Percentiles rank a stretch among this genome's conserved stretches.
Conservation (phyloP, 2,329 filamentous ascomycete species). For the Elsinoe perseae region DNA sequence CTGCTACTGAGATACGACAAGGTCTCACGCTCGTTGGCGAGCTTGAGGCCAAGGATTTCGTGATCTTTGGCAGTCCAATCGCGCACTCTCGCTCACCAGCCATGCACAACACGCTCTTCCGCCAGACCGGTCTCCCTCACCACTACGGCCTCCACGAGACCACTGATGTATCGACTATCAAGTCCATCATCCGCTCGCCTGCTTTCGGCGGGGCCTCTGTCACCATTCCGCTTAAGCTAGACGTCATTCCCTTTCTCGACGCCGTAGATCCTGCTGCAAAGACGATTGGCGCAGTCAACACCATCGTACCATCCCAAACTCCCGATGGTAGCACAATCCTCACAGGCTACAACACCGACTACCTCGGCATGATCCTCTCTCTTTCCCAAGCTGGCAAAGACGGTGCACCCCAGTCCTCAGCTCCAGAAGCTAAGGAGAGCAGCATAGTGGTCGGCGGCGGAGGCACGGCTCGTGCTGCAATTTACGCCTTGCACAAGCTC, state of each 20-base stretch:
- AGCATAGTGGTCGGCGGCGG: conserved; percentile 85
- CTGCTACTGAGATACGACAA: conserved; percentile 76
- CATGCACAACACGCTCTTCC: conserved; percentile 82
- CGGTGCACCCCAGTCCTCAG: conserved; percentile 23
- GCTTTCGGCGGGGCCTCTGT: conserved; percentile 90
- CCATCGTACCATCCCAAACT: conserved; percentile 58
- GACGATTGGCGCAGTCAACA: conserved; percentile 89
- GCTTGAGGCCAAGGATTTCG: conserved; percentile 68
- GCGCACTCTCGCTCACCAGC: conserved; percentile 74
- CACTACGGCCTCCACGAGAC: conserved; percentile 73
- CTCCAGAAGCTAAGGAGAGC: conserved; percentile 24
- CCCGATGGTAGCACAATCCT: conserved; percentile 42
- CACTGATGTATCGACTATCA: conserved; percentile 52
- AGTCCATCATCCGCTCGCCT: conserved; percentile 56
- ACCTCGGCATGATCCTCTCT: conserved; percentile 79
- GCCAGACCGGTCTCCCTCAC: conserved; percentile 70
- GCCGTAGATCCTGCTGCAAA: conserved; percentile 69
- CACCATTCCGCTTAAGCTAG: conserved; percentile 89
- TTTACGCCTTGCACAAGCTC: conserved; percentile 78
- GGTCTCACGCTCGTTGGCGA: conserved; percentile 72
- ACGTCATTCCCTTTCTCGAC: conserved; percentile 75
- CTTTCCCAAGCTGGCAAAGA: conserved; percentile 61
- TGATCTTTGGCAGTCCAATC: conserved; percentile 81
- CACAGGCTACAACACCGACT: conserved; percentile 89
- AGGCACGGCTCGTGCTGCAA: conserved; percentile 82